A percentile compares a stretch with the other conserved stretches of the same genome.
phyloP scores from a whole-genome alignment of 805 yeast species.

The Nakazawaea sp. region DNA sequence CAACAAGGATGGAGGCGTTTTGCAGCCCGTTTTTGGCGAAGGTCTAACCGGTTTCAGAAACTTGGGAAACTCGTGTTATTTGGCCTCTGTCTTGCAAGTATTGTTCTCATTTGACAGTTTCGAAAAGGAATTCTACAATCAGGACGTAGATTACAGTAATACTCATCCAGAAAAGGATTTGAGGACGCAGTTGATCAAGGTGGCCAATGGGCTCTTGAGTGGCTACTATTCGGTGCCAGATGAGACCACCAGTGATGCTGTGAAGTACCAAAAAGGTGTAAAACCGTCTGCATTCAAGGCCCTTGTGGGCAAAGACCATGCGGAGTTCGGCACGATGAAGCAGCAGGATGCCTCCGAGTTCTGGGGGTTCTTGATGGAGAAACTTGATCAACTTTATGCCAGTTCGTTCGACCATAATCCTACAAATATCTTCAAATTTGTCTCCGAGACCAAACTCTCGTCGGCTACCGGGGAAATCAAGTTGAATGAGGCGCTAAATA shows the following conservation, averaged over 20 bases:
- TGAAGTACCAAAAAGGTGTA: slow-evolving; percentile 66
- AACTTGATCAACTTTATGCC: slow-evolving; percentile 43
- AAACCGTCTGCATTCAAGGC: slow-evolving; percentile 72
- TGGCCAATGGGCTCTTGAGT: slow-evolving; percentile 71
- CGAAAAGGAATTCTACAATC: slow-evolving; percentile 30
- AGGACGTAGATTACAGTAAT: slow-evolving; percentile 16
- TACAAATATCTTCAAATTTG: slow-evolving; percentile 55
- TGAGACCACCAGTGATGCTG: slow-evolving; percentile 28
- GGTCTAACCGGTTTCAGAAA: slow-evolving; percentile 82
- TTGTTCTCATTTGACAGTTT: slow-evolving; percentile 42
- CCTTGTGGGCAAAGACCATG: slow-evolving; percentile 69
- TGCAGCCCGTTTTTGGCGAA: slow-evolving; percentile 64
- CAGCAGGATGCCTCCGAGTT: slow-evolving; percentile 98
- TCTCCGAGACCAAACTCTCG: slow-evolving; percentile 58
- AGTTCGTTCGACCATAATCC: slow-evolving; percentile 31
- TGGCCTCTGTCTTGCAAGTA: slow-evolving; percentile 75
- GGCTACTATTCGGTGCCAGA: slow-evolving; percentile 69
- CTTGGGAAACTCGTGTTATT: slow-evolving; percentile 88
- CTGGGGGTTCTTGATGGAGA: slow-evolving; percentile 57
- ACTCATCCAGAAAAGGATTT: slow-evolving; percentile 57
- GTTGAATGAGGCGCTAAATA: slow-evolving; percentile 47
- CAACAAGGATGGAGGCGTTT: slow-evolving; percentile 58
- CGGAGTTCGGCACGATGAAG: slow-evolving; percentile 76
- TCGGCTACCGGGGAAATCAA: slow-evolving; percentile 53
- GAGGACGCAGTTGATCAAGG: slow-evolving; percentile 67